Evolutionary conservation across 306 rosid species (phyloP).

Genomic region (Rosa multiflora): DNA sequence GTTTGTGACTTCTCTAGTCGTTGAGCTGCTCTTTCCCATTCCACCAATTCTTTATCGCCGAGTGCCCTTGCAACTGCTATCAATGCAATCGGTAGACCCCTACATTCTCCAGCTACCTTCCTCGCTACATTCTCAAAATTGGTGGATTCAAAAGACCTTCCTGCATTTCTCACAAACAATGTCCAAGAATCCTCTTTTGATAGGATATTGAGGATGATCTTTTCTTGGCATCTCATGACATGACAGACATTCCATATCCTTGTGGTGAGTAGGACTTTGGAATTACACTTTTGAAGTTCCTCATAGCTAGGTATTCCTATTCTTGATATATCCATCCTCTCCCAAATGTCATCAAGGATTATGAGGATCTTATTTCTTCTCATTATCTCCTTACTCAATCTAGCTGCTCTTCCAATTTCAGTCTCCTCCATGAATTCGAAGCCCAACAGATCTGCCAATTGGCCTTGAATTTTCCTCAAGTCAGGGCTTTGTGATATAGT

Average conservation of each 20-base stretch:
- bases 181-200: constrained; percentile 14
- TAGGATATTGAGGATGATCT: background rate
- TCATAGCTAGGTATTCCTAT: constrained; percentile 14
- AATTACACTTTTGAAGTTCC: background rate
- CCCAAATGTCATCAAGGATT: constrained; percentile 30
- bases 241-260: background rate
- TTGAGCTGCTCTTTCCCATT: background rate
- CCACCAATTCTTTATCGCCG: constrained; percentile 18
- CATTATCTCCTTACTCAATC: background rate
- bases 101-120: constrained; percentile 21
- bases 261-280: constrained; percentile 26
- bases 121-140: constrained; percentile 8
- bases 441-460: background rate
- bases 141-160: background rate
- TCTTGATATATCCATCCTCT: background rate
- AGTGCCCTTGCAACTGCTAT: constrained; percentile 23
- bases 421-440: background rate
- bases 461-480: background rate
- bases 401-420: background rate
- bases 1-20: background rate
- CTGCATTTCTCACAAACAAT: constrained; percentile 9
- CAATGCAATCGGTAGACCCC: constrained; percentile 28
- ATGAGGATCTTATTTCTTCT: constrained; percentile 2
- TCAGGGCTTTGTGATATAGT: background rate
- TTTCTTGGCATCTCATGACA: constrained; percentile 11